These are phyloP conservation scores for Geotrichum phurueaensis DNA, from an alignment of 1,139 yeast species.

Conservation along the genomic window DNA sequence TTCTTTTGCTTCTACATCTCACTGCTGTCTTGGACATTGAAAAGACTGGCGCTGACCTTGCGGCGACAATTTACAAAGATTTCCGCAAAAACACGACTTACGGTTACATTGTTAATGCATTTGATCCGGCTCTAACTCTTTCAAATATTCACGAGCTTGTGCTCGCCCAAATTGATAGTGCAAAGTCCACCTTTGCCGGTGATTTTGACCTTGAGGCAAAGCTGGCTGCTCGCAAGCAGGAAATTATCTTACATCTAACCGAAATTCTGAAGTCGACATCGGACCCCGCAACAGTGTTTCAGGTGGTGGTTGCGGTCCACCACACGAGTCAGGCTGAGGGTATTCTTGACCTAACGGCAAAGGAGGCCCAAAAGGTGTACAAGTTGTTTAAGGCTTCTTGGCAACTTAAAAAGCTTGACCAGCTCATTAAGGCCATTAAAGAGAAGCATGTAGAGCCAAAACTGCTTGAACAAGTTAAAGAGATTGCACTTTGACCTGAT, in stretches of 20 bases:
- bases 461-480: not conserved
- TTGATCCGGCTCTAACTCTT: not conserved
- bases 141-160: not conserved
- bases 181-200: not conserved
- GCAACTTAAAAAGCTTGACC: not conserved
- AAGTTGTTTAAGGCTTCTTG: not conserved
- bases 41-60: not conserved
- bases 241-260: not conserved
- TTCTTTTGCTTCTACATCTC: slow-evolving; percentile 2
- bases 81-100: not conserved
- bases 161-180: not conserved
- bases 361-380: not conserved
- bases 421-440: not conserved
- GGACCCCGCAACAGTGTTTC: not conserved
- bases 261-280: not conserved
- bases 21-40: slow-evolving; percentile 3
- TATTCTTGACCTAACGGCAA: not conserved
- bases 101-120: not conserved
- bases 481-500: not conserved
- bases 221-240: not conserved
- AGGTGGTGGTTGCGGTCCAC: not conserved
- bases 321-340: not conserved
- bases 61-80: not conserved
- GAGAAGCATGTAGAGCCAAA: not conserved
- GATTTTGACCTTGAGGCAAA: not conserved